Conservation (phyloP, 805 yeast species). For the Kodamaea laetipori region DNA sequence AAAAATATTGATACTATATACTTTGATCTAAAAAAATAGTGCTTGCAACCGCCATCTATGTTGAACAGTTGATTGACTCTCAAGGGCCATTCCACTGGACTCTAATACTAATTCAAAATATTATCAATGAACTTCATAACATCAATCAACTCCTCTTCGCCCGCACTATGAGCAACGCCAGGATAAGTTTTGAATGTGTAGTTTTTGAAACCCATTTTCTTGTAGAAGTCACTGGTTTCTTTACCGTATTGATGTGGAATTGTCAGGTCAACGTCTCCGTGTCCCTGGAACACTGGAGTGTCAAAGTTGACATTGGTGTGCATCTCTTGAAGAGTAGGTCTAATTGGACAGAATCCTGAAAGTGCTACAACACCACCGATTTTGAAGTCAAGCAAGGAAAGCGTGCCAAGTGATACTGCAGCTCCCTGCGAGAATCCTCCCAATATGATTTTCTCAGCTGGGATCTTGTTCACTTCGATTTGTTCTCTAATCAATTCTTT, state of each 20-base stretch:
- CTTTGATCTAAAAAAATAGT: too few species aligned
- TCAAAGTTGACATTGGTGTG: constrained; percentile 45
- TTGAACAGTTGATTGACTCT: too few species aligned
- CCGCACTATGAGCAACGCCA: constrained; percentile 69
- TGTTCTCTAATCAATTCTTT: constrained; percentile 53
- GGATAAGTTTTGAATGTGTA: constrained; percentile 52
- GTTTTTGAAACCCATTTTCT: constrained; percentile 46
- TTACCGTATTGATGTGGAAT: constrained; percentile 47
- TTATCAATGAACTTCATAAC: constrained; percentile 38
- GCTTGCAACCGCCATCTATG: too few species aligned
- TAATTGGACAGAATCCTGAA: constrained; percentile 69
- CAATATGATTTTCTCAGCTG: constrained; percentile 69
- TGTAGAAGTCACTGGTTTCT: constrained; percentile 46
- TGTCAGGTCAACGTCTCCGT: constrained; percentile 78
- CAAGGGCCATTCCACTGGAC: too few species aligned
- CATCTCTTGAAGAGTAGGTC: constrained; percentile 18
- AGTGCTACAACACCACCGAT: constrained; percentile 78
- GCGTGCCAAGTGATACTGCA: constrained; percentile 67
- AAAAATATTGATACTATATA: too few species aligned
- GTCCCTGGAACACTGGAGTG: constrained; percentile 86
- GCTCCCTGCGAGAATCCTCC: constrained; percentile 98
- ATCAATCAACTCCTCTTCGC: constrained; percentile 65
- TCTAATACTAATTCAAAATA: constrained; percentile 20
- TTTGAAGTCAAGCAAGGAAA: constrained; percentile 54
- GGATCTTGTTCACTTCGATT: constrained; percentile 50